Evolutionary conservation across 1,284 basidiomycete species (phyloP), one percentile per base, ranked within the genome.

Genomic region (Trametes polyzona): DNA sequence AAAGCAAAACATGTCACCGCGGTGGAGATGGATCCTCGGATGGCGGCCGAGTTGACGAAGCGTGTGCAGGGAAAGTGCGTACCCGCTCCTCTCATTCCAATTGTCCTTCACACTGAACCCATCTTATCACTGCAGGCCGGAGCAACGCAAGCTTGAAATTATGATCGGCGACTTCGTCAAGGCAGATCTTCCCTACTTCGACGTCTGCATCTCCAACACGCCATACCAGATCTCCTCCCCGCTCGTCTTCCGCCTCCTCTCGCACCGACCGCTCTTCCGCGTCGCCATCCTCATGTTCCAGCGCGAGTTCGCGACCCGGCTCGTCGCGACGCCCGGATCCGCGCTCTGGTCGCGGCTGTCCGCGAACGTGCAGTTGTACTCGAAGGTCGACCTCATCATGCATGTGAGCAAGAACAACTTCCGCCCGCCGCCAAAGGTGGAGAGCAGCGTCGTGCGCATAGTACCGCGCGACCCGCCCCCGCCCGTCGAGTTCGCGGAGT

Each of bases 211-310:
- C 72, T 95, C 92, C 68, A 99, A 99, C 73, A 99, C 96, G 1
- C 96, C 96, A 0, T 99, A 99, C 76, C 96, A 98, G 74, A 99
- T 99, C 64, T 99, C 97, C 1, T 99, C 97, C 1, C 95, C 96
- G 1, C 87, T 99, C 52, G 92, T 98, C 48, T 99, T 99, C 83
- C 94, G 95, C 65, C 84, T 99, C 32, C 88, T 99, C 52, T 98
- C 96, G 2, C 95, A 98, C 69, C 91, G 96, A 8, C 96, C 96
- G 0, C 81, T 98, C 47, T 95, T 93, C 72, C 92, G 96, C 30
- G 88, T 92, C 61, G 94, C 95, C 26, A 95, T 99, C 62, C 92
- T 99, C 77, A 99, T 99, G 96, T 99, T 99, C 78, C 96, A 99
- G 76, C 90, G 95, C 55, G 96, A 99, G 73, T 99, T 99, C 69